Evolutionary conservation across 306 rosid genomes (phyloP), one percentile per base, ranked within the genome.

Genomic region (Ormosia emarginata): DNA sequence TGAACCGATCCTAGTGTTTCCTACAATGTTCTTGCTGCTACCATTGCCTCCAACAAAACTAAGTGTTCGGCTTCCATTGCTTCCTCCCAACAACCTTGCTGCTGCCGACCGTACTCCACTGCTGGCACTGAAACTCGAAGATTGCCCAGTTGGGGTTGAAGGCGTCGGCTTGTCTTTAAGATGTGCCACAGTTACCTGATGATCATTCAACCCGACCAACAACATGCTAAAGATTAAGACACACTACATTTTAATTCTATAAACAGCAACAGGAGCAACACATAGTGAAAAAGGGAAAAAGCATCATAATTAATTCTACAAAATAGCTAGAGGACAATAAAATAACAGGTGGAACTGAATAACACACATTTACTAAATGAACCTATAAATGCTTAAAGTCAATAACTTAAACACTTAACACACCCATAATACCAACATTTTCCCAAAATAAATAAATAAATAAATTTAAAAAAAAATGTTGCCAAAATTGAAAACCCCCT

Each of bases 21-120:
- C 90, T 56, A 90, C 94, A 47, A 87, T 79, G 84, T 87, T 91
- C 90, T 92, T 96, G 77, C 93, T 86, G 49, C 91, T 78, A 57
- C 98, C 99, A 49, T 96, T 96, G 77, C 97, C 98, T 78, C 97
- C 99, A 49, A 88, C 94, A 81, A 96, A 93, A 86, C 97, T 87
- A 78, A 92, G 94, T 7, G 97, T 90, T 46, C 98, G 88, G 82
- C 92, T 93, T 79, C 99, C 99, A 81, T 93, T 96, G 71, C 94
- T 85, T 66, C 94, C 93, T 50, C 97, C 95, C 86, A 94, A 82
- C 72, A 96, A 84, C 88, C 97, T 86, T 0, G 94, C 99, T 4
- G 99, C 99, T 0, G 99, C 99, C 0, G 94, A 96, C 81, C 99
- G 89, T 43, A 96, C 97, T 41, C 99, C 98, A 67, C 92, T 84